Conservation (phyloP, 179 eudicot genomes). For the Beta lomatogona region DNA sequence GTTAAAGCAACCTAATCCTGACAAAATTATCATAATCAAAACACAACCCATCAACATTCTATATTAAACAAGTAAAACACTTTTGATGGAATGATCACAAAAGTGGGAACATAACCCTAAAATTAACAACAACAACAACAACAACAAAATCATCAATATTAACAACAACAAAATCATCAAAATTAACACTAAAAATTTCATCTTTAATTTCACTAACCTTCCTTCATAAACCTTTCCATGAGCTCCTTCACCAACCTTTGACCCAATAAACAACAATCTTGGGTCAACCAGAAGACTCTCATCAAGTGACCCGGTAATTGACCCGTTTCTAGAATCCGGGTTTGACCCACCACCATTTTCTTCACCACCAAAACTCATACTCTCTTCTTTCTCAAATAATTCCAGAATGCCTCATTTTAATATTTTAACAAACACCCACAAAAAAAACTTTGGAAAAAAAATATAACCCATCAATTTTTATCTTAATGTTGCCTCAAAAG, state of each 20-base stretch:
- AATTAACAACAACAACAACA: not conserved
- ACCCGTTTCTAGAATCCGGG: conserved; percentile 50
- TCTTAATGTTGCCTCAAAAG: not conserved
- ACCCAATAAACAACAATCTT: conserved; percentile 74
- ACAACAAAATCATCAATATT: not conserved
- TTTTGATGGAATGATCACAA: conserved; percentile 9
- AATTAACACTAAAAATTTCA: not conserved
- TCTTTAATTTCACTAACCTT: conserved; percentile 46
- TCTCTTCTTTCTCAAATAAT: conserved; percentile 38
- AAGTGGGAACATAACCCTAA: not conserved
- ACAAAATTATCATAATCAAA: not conserved
- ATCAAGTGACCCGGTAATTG: conserved; percentile 57
- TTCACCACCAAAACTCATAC: conserved; percentile 56
- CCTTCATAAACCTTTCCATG: conserved; percentile 97
- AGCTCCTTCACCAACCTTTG: conserved; percentile 96
- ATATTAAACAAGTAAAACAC: conserved; percentile 5
- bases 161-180: not conserved
- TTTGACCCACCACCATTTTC: conserved; percentile 39
- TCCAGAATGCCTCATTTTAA: conserved; percentile 57
- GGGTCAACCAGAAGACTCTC: conserved; percentile 83
- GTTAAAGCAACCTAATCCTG: not conserved
- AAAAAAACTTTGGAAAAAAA: conserved; percentile 1
- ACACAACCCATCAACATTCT: conserved; percentile 6
- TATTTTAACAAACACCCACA: conserved; percentile 14
- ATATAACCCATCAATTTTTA: conserved; percentile 5